Percentiles rank a stretch among this genome's conserved stretches.
Conservation (phyloP, 345 rosid genomes). For the Sisymbrium irio region DNA sequence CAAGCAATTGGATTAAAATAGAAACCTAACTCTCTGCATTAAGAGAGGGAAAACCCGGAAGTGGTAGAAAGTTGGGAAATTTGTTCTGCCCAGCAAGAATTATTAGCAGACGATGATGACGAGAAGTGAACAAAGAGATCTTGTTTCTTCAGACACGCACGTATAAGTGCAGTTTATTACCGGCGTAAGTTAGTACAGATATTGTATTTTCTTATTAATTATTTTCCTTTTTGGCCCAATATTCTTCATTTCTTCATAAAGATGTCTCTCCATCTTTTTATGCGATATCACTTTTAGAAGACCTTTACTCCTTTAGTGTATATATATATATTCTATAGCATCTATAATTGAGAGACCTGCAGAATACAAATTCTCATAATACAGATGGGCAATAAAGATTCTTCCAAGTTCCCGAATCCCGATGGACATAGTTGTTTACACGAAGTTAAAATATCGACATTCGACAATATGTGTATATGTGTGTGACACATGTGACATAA, state of each 20-base stretch:
- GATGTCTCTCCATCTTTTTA: background rate
- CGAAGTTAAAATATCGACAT: background rate
- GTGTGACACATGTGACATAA: no score
- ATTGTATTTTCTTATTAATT: background rate
- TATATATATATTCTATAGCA: background rate
- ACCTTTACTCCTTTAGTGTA: no score
- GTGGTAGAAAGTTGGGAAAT: background rate
- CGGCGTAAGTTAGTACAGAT: conserved; percentile 22
- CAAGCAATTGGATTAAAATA: conserved; percentile 17
- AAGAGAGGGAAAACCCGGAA: background rate
- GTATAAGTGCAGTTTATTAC: background rate
- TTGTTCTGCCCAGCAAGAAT: background rate
- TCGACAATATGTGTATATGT: no score
- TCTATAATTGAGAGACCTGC: background rate
- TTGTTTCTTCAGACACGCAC: conserved; percentile 13
- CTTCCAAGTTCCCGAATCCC: background rate
- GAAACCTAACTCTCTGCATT: background rate
- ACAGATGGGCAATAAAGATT: background rate
- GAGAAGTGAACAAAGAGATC: conserved; percentile 13
- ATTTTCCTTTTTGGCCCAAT: background rate
- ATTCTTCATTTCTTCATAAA: background rate
- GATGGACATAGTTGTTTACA: background rate
- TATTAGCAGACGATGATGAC: conserved; percentile 11
- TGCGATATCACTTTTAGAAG: background rate
- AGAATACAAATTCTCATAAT: background rate